Evolutionary conservation across 495 filamentous ascomycete species (phyloP), one percentile per base, ranked within the genome.

Genomic region (Penicillium coprophilum): DNA sequence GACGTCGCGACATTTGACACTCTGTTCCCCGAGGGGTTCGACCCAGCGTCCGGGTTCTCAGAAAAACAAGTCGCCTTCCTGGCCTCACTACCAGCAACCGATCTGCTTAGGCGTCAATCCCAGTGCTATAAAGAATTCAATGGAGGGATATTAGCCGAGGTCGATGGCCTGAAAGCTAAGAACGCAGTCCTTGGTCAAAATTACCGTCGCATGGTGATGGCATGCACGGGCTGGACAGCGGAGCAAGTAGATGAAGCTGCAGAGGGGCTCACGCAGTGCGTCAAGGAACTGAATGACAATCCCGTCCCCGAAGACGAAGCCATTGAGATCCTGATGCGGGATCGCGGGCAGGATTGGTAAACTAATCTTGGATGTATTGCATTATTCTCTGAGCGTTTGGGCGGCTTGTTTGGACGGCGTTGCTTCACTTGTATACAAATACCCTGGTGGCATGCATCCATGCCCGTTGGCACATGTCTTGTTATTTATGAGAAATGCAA

Each of bases 281-380:
- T 79, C 53, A 76, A 73, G 46, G 76, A 79, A n/a, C 55, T 79
- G 32, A 79, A 79, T 41, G 76, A 79, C 23, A 73, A 79, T 47
- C 76, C 76, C 6, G 71, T 79, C 17, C 72, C 76, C 1, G 72
- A 76, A 58, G 76, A 79, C 39, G 76, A 76, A 55, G 76, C 74
- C 17, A 76, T 77, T 50, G 76, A 79, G 57, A 76, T 79, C 31
- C 56, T 79, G 40, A 79, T 79, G 76, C 69, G 69, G 54, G 76
- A 79, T 57, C 76, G 76, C 27, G 76, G 76, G 4, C 76, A 79
- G 65, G 76, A 79, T 55, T 79, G 76, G 76, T 79, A 74, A 59
- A 38, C 38, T 12, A 21, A 24, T 28, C 15, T 46, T 40, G 32
- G 34, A 44, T 15, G 20, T 50, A 15, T 58, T 62, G 38, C 50